Percentiles rank a stretch among this genome's conserved stretches.
Conservation (phyloP, 2,329 filamentous ascomycete genomes). For the Blastomyces parvus region DNA sequence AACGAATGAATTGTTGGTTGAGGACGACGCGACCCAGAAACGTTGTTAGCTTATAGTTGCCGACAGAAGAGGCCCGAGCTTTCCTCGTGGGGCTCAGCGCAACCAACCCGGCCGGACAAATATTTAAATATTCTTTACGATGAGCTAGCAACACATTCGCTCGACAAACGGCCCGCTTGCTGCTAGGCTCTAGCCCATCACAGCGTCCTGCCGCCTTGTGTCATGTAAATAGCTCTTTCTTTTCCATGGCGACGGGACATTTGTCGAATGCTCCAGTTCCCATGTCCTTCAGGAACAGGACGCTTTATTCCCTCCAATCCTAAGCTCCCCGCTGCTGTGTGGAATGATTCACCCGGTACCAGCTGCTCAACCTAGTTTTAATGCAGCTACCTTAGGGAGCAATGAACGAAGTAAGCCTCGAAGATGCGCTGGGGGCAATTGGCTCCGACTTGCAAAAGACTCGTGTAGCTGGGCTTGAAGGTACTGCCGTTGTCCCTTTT, state of each 20-base stretch:
- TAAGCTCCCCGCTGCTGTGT: neutral
- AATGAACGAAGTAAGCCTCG: conserved; percentile 37
- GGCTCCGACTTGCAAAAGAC: conserved; percentile 37
- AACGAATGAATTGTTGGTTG: neutral
- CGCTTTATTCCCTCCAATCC: neutral
- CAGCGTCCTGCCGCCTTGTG: neutral
- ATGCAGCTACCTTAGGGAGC: conserved; percentile 5
- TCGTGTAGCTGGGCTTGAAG: conserved; percentile 43
- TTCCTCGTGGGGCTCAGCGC: neutral
- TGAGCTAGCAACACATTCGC: neutral
- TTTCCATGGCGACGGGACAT: neutral
- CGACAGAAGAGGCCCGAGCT: neutral
- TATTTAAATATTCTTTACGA: neutral
- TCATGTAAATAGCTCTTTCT: neutral
- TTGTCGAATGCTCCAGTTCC: neutral
- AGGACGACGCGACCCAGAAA: neutral
- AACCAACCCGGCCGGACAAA: no score
- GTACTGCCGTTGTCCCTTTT: conserved; percentile 20
- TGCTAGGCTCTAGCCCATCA: neutral
- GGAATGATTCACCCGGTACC: neutral
- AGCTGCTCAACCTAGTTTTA: neutral
- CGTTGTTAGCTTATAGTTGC: neutral
- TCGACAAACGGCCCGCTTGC: neutral
- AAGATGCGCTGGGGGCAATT: conserved; percentile 35
- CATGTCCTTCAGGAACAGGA: neutral